Evolutionary conservation across 257 asterid genomes (phyloP).

Genomic region (Plantago major): DNA sequence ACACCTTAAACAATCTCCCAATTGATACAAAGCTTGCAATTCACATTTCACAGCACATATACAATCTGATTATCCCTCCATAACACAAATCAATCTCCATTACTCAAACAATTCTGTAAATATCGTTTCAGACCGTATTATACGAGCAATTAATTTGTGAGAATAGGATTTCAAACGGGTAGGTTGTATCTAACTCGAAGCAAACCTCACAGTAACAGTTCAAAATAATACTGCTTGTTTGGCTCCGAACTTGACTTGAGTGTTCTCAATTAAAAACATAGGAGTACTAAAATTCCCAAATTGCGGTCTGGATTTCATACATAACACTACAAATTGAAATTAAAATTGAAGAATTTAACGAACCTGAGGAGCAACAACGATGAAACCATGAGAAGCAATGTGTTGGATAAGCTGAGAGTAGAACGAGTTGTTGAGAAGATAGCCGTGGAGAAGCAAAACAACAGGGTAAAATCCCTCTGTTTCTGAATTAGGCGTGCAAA

Average conservation of each 20-base stretch:
- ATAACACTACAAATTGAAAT: neutral
- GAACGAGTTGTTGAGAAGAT: slow-evolving; percentile 71
- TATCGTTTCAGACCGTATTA: too few relatives aligned
- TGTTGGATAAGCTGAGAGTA: slow-evolving; percentile 78
- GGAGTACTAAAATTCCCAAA: too few relatives aligned
- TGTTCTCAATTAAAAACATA: too few relatives aligned
- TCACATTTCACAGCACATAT: neutral
- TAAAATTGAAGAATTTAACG: neutral
- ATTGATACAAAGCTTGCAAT: neutral
- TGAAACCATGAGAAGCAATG: slow-evolving; percentile 80
- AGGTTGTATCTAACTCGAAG: too few relatives aligned
- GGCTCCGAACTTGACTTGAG: too few relatives aligned
- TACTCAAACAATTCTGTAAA: too few relatives aligned
- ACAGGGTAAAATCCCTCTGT: slow-evolving; percentile 55
- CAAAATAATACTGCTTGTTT: too few relatives aligned
- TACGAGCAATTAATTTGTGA: too few relatives aligned
- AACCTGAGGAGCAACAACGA: slow-evolving; percentile 89
- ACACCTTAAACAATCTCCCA: neutral
- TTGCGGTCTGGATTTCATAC: too few relatives aligned
- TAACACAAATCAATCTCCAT: too few relatives aligned
- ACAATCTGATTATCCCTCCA: neutral
- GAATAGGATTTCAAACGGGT: too few relatives aligned
- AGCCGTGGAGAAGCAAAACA: slow-evolving; percentile 74
- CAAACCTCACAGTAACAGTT: too few relatives aligned
- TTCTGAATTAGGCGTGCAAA: slow-evolving; percentile 45